phyloP scores from a whole-genome alignment of 805 yeast genomes.

The Wickerhamiella lipophila region DNA sequence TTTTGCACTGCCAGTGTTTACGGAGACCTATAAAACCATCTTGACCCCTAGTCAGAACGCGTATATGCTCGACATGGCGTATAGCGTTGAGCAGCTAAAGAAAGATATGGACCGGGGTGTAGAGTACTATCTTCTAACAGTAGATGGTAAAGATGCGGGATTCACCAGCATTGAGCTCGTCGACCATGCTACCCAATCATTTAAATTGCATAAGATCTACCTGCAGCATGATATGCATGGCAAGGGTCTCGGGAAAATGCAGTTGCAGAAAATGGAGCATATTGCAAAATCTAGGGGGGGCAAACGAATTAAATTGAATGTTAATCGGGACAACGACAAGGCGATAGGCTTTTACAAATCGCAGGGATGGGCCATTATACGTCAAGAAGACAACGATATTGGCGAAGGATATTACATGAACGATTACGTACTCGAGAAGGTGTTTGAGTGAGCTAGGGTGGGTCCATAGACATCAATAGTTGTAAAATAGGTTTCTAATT shows the following conservation, averaged over 20 bases:
- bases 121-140: neutral
- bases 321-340: constrained; percentile 7
- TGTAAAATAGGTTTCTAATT: no score
- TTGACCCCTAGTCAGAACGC: constrained; percentile 5
- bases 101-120: constrained; percentile 5
- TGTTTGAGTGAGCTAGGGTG: neutral
- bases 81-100: neutral
- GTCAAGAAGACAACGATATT: constrained; percentile 4
- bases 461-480: neutral
- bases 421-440: constrained; percentile 8
- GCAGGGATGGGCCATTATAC: constrained; percentile 5
- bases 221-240: constrained; percentile 5
- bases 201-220: constrained; percentile 10
- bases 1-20: constrained; percentile 2
- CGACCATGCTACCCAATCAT: neutral
- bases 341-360: constrained; percentile 3
- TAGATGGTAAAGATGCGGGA: constrained; percentile 3
- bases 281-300: neutral
- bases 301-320: neutral
- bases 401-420: constrained; percentile 11
- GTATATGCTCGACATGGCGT: constrained; percentile 10
- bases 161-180: constrained; percentile 6
- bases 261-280: neutral
- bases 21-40: constrained; percentile 6
- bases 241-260: constrained; percentile 8